Conservation (phyloP, 78 protist genomes). For the Kipferlia bialata region DNA sequence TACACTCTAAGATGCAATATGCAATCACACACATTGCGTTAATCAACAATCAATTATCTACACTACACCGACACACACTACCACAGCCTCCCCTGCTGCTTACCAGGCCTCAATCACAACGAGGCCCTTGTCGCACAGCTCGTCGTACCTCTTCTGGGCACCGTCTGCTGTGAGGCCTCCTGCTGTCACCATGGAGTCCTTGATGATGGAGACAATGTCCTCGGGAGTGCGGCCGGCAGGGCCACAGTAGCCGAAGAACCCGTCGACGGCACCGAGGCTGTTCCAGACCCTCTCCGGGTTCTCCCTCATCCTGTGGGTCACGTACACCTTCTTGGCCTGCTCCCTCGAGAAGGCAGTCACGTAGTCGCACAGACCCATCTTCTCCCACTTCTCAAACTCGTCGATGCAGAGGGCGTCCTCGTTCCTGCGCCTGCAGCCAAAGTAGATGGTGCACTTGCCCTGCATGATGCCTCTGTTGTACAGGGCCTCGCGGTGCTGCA, state of each 20-base stretch:
- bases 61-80: too few relatives aligned
- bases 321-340: conserved; percentile 28
- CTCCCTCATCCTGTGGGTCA: neutral
- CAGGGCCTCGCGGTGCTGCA: conserved; percentile 41
- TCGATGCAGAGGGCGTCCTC: conserved; percentile 60
- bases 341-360: conserved; percentile 61
- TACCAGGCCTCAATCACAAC: too few relatives aligned
- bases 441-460: conserved; percentile 47
- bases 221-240: conserved; percentile 1
- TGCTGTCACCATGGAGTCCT: too few relatives aligned
- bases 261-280: neutral
- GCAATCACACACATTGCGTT: too few relatives aligned
- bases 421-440: conserved; percentile 62
- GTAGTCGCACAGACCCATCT: conserved; percentile 26
- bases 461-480: conserved; percentile 6
- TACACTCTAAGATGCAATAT: too few relatives aligned
- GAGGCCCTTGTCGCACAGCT: too few relatives aligned
- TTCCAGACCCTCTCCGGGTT: neutral
- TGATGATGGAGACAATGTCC: too few relatives aligned
- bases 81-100: too few relatives aligned
- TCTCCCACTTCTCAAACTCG: conserved; percentile 32
- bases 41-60: too few relatives aligned
- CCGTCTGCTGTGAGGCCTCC: too few relatives aligned
- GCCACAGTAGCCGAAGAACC: conserved; percentile 8
- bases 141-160: too few relatives aligned